A percentile compares a stretch with the other conserved stretches of the same genome.
Conservation (phyloP, 257 asterid species). For the Nicotiana knightiana region DNA sequence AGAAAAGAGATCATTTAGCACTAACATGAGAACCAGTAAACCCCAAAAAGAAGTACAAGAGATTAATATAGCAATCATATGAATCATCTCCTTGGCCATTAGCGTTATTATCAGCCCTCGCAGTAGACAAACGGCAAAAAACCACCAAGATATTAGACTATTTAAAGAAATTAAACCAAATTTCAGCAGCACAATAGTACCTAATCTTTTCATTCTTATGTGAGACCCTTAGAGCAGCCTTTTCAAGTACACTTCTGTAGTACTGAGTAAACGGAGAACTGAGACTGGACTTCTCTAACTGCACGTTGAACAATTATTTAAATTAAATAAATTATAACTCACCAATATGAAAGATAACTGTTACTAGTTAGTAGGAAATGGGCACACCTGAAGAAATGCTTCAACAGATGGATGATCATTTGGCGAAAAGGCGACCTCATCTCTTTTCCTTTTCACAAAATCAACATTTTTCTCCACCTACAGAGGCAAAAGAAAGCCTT, state of each 20-base stretch:
- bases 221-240: conserved; percentile 55
- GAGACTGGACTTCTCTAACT: conserved; percentile 69
- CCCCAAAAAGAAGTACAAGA: background rate
- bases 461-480: conserved; percentile 84
- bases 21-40: background rate
- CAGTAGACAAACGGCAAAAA: background rate
- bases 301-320: conserved; percentile 22
- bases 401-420: conserved; percentile 74
- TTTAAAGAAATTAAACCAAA: background rate
- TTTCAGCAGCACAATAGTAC: conserved; percentile 23
- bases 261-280: conserved; percentile 67
- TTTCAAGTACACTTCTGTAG: conserved; percentile 66
- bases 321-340: conserved; percentile 6
- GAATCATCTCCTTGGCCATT: background rate
- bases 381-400: conserved; percentile 78
- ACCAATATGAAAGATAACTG: conserved; percentile 5
- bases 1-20: too few species aligned
- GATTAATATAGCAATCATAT: background rate
- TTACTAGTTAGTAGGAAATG: conserved; percentile 5
- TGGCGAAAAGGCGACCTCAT: conserved; percentile 80
- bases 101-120: background rate
- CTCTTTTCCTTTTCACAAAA: conserved; percentile 82
- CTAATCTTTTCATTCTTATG: conserved; percentile 35
- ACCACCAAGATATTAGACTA: background rate
- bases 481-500: conserved; percentile 12